A percentile compares a stretch with the other conserved stretches of the same genome.
Conservation (phyloP, 2,329 filamentous ascomycete genomes). For the Aspergillus melleus region DNA sequence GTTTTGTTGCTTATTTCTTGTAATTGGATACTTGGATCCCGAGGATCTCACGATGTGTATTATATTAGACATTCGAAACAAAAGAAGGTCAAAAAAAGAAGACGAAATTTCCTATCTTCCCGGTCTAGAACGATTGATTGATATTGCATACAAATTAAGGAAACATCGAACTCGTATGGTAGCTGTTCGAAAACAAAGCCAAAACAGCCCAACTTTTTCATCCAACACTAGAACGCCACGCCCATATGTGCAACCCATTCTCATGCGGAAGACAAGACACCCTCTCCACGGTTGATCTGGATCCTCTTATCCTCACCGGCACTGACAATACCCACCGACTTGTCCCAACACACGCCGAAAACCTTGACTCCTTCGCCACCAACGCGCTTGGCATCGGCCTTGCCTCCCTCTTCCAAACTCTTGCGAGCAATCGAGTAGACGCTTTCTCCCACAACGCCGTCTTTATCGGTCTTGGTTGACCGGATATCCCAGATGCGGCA, state of each 20-base stretch:
- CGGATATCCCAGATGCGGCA: slow-evolving; percentile 93
- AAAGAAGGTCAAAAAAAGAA: not conserved
- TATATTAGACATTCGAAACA: slow-evolving; percentile 16
- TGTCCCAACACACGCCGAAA: slow-evolving; percentile 83
- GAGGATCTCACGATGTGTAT: slow-evolving; percentile 17
- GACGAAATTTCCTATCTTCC: not conserved
- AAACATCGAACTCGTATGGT: slow-evolving; percentile 7
- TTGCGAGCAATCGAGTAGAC: slow-evolving; percentile 77
- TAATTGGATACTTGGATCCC: slow-evolving; percentile 11
- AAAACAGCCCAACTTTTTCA: slow-evolving; percentile 30
- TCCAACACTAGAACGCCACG: slow-evolving; percentile 29
- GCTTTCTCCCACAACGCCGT: slow-evolving; percentile 65
- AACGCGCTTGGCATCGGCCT: slow-evolving; percentile 57
- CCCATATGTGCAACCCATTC: slow-evolving; percentile 29
- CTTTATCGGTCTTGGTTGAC: slow-evolving; percentile 60
- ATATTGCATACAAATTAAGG: slow-evolving; percentile 3
- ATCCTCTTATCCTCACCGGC: slow-evolving; percentile 91
- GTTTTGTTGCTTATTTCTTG: slow-evolving; percentile 17
- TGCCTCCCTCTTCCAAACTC: slow-evolving; percentile 64
- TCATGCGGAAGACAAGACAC: slow-evolving; percentile 37
- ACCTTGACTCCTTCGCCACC: slow-evolving; percentile 88
- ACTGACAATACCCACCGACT: slow-evolving; percentile 82
- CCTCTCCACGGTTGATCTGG: slow-evolving; percentile 78
- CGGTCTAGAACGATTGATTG: not conserved
- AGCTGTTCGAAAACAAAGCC: slow-evolving; percentile 4